phyloP scores from a whole-genome alignment of 768 basidiomycete genomes.

The Coprinellus micaceus region DNA sequence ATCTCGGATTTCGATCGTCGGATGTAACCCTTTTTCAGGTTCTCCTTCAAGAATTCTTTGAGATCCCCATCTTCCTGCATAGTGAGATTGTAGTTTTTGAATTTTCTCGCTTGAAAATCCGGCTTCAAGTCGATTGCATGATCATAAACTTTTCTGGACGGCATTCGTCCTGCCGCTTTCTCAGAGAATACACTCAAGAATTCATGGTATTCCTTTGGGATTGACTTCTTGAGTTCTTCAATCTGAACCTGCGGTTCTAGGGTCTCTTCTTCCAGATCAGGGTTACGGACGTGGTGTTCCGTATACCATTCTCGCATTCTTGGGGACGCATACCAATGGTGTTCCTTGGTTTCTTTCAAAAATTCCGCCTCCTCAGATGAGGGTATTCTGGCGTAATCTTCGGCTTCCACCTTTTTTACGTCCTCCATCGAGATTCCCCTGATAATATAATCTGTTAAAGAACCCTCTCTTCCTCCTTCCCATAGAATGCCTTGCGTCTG shows the following conservation, averaged over 20 bases:
- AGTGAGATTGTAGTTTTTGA: conserved; percentile 7
- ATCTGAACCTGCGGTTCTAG: neutral
- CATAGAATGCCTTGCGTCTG: neutral
- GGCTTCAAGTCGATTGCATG: conserved; percentile 16
- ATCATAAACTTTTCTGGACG: conserved; percentile 7
- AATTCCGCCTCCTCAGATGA: too few species aligned
- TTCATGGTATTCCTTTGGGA: neutral
- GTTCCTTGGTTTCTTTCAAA: too few species aligned
- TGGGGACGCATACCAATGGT: too few species aligned
- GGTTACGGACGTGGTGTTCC: neutral
- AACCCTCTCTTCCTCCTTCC: neutral
- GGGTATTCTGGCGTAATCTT: neutral
- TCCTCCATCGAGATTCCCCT: neutral
- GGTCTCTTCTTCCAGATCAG: neutral
- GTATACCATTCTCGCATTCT: neutral
- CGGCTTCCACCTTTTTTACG: neutral
- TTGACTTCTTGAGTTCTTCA: neutral
- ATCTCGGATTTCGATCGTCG: conserved; percentile 5
- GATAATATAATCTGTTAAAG: neutral
- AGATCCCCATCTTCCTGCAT: neutral
- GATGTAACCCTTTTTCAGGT: conserved; percentile 10
- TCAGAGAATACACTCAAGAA: conserved; percentile 10
- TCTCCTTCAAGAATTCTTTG: conserved; percentile 5
- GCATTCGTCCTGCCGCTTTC: conserved; percentile 10
- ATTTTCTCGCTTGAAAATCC: conserved; percentile 3